Base-by-base conservation (phyloP, 2,329 filamentous ascomycete species). In the Xylaria arbuscula region DNA sequence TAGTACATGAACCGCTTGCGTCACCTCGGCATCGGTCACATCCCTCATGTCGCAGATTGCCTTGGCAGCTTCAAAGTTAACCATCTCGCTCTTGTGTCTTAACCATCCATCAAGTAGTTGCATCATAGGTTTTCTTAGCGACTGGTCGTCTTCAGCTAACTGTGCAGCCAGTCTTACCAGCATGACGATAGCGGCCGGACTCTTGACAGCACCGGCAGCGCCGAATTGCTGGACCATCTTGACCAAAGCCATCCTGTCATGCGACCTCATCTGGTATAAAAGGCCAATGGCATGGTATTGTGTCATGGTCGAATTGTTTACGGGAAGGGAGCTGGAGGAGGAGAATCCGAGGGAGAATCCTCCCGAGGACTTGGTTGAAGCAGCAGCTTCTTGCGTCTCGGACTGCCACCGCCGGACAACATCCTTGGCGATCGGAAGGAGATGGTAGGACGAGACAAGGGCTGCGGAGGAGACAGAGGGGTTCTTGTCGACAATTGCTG, bases 201-300 rank as follows among this genome's bases (percentile, higher is more conserved):
- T 98, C 89, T 98, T 98, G 70, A 98, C 91, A 11, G 93, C 93
- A 67, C 96, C 96, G 17, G 94, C 89, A 62, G 91, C 91, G 61
- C 94, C 94, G 79, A 98, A 98, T 81, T 99, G 96, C 84, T 99
- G 96, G n/a, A 99, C 95, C 96, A 99, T 98, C 88, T 99, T 99
- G 69, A 98, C 95, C 75, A 99, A 84, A 24, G 96, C 94, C 96
- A 99, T 99, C 76, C 96, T 90, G 81, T 99, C 96, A 80, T 98
- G 94, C 76, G 92, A 92, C 77, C 96, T 92, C 93, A 98, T 98
- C 83, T 98, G 95, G 81, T 98, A 99, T 53, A 99, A 83, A 63
- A 99, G 88, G 72, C 96, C 96, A 83, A 99, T 97, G 72, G 96
- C 96, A 81, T 99, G 96, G 81, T 99, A 99, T 81, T 99, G 96